A percentile compares a stretch with the other conserved stretches of the same genome.
phyloP scores from a whole-genome alignment of 768 basidiomycete genomes.

The Guyanaporus albipodus region DNA sequence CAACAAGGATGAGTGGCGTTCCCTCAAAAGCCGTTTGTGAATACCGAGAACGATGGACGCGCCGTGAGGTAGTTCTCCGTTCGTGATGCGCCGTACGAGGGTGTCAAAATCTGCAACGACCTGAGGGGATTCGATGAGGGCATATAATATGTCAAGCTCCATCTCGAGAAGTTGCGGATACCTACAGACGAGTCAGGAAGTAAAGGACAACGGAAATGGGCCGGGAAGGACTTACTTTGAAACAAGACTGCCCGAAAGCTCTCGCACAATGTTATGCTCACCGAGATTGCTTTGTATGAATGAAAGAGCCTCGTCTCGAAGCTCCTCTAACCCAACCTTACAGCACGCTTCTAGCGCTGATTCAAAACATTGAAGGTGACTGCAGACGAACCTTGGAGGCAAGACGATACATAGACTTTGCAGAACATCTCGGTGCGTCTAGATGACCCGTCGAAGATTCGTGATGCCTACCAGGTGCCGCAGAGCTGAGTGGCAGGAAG shows the following conservation, averaged over 20 bases:
- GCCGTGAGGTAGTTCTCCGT: conserved; percentile 19
- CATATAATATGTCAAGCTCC: conserved; percentile 23
- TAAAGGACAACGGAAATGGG: background rate
- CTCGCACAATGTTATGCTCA: conserved; percentile 21
- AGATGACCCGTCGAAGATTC: no score
- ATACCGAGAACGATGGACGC: conserved; percentile 22
- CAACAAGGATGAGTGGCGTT: background rate
- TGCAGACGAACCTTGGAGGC: background rate
- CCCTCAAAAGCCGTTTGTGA: conserved; percentile 14
- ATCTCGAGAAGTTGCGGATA: conserved; percentile 18
- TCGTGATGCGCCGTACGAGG: conserved; percentile 14
- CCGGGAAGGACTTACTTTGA: conserved; percentile 11
- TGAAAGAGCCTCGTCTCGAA: conserved; percentile 17
- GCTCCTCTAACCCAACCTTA: conserved; percentile 19
- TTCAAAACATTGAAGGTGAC: background rate
- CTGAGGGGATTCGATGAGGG: conserved; percentile 9
- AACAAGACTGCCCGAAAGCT: conserved; percentile 18
- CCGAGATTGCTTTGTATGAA: conserved; percentile 16
- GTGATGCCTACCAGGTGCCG: no score
- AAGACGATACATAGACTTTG: no score
- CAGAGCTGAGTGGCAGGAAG: no score
- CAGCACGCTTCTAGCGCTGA: background rate
- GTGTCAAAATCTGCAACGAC: conserved; percentile 12
- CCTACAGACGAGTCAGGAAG: conserved; percentile 1
- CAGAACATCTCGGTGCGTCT: no score